Evolutionary conservation across 305 asterid species (phyloP).

Genomic region (Fraxinus sp.): DNA sequence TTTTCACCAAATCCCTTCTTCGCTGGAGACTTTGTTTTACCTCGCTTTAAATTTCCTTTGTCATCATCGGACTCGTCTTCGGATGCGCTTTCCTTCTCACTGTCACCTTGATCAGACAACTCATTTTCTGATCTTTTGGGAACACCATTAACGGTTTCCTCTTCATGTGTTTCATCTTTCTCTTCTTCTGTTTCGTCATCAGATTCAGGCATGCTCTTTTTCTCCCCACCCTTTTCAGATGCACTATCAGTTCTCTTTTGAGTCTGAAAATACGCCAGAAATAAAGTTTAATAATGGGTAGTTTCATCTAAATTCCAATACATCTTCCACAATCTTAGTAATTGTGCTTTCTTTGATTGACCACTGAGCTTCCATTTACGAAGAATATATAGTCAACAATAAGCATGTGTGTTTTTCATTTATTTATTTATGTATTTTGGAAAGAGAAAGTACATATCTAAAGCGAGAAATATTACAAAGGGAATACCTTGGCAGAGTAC

Average conservation of each 20-base stretch:
- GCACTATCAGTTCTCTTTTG: slow-evolving; percentile 47
- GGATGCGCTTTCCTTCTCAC: slow-evolving; percentile 50
- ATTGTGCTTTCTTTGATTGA: slow-evolving; percentile 12
- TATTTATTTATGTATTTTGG: not conserved
- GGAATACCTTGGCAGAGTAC: not conserved
- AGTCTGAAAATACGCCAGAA: slow-evolving; percentile 38
- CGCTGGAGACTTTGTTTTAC: slow-evolving; percentile 24
- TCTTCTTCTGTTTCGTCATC: slow-evolving; percentile 65
- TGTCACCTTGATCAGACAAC: slow-evolving; percentile 59
- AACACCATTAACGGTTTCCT: slow-evolving; percentile 39
- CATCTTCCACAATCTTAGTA: not conserved
- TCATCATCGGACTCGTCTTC: slow-evolving; percentile 46
- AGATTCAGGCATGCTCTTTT: slow-evolving; percentile 41
- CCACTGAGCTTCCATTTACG: not conserved
- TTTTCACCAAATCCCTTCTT: slow-evolving; percentile 38
- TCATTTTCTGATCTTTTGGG: slow-evolving; percentile 63
- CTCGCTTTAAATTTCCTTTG: slow-evolving; percentile 35
- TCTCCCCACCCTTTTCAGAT: slow-evolving; percentile 48
- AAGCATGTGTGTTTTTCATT: not conserved
- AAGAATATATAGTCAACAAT: slow-evolving; percentile 1
- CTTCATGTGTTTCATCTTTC: slow-evolving; percentile 41
- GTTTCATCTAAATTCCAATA: slow-evolving; percentile 10
- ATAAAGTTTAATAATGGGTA: not conserved
- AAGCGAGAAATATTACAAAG: not conserved
- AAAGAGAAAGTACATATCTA: not conserved